phyloP scores from a whole-genome alignment of 257 asterid species.

The Rehmannia glutinosa region DNA sequence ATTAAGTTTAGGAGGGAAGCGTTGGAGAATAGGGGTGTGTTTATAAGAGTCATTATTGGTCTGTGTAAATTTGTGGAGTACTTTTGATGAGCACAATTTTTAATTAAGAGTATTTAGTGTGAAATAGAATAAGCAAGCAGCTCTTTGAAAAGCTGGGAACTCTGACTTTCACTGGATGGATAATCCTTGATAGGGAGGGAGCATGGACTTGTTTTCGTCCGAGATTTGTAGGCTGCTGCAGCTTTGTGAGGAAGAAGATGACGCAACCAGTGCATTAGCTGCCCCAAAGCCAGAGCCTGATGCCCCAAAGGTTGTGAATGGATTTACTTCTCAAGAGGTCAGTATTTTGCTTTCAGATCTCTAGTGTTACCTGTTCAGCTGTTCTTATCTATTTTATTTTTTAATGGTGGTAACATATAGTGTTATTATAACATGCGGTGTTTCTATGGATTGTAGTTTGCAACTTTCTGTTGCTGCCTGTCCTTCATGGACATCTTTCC shows the following conservation, averaged over 20 bases:
- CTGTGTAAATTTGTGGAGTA: too few species aligned
- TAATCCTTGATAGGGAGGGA: conserved; percentile 62
- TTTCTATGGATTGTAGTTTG: too few species aligned
- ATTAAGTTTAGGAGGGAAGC: too few species aligned
- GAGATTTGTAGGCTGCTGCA: conserved; percentile 77
- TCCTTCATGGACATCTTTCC: too few species aligned
- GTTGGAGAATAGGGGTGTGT: too few species aligned
- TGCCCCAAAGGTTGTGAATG: conserved; percentile 42
- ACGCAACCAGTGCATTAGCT: conserved; percentile 82
- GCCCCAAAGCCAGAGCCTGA: conserved; percentile 79
- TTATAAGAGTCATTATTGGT: too few species aligned
- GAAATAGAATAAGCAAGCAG: background rate
- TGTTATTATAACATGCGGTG: too few species aligned
- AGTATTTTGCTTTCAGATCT: background rate
- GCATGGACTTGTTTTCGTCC: conserved; percentile 55
- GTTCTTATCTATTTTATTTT: too few species aligned
- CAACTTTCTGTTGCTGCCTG: too few species aligned
- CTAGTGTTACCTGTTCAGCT: too few species aligned
- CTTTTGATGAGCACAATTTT: too few species aligned
- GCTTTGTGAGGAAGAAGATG: conserved; percentile 91
- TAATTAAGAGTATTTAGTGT: background rate
- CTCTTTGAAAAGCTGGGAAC: background rate
- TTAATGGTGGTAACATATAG: too few species aligned
- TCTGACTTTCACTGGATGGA: conserved; percentile 11
- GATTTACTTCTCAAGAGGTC: conserved; percentile 56